Evolutionary conservation across 768 basidiomycete genomes (phyloP).

Genomic region (Pleurotus tuber-regium): DNA sequence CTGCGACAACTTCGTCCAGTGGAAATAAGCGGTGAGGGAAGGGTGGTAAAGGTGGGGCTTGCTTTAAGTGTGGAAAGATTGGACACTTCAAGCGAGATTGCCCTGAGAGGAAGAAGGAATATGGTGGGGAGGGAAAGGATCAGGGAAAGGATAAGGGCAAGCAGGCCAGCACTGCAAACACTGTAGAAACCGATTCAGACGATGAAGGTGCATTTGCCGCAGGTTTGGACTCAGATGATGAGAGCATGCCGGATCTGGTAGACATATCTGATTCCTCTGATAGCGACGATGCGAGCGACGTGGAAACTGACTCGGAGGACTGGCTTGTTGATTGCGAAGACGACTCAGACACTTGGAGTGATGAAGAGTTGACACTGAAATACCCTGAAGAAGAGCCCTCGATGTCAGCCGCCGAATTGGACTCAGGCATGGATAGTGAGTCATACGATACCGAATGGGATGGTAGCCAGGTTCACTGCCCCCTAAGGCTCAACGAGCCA

Average conservation of each 20-base stretch:
- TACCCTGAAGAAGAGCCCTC: neutral
- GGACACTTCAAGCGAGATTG: slow-evolving; percentile 24
- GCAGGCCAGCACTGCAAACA: slow-evolving; percentile 9
- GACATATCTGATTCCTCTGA: neutral
- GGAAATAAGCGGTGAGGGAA: slow-evolving; percentile 10
- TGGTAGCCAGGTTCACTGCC: neutral
- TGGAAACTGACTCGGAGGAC: neutral
- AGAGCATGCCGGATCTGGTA: neutral
- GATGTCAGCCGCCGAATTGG: neutral
- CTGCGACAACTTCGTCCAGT: slow-evolving; percentile 8
- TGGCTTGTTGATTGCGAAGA: neutral
- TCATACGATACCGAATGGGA: neutral
- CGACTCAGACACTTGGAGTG: neutral
- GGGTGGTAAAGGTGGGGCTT: slow-evolving; percentile 13
- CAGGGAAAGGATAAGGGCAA: slow-evolving; percentile 6
- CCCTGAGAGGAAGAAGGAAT: slow-evolving; percentile 15
- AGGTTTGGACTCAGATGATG: neutral
- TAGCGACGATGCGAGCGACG: neutral
- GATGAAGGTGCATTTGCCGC: neutral
- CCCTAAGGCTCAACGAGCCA: neutral
- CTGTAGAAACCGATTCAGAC: slow-evolving; percentile 13
- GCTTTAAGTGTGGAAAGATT: slow-evolving; percentile 27
- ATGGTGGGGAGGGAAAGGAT: slow-evolving; percentile 9
- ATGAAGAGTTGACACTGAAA: neutral
- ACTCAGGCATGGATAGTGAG: neutral